Percentiles rank a stretch among this genome's conserved stretches.
Evolutionary conservation across 2,329 filamentous ascomycete species (phyloP).

Genomic region (Fusarium chuoi): DNA sequence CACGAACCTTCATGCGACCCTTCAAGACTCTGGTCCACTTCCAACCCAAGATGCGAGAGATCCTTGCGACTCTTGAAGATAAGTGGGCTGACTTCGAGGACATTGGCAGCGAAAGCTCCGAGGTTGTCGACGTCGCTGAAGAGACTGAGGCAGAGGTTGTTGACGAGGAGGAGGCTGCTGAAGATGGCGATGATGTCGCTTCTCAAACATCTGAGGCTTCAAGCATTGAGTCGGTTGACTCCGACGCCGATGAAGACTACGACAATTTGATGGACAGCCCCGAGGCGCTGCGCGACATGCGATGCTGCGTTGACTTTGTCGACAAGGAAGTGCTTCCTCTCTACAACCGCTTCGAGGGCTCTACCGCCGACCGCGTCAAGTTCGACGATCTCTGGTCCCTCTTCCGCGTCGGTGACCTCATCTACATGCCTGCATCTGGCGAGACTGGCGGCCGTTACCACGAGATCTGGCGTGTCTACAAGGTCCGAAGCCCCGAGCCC

Average conservation of each 20-base stretch:
- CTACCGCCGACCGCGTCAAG: conserved; percentile 46
- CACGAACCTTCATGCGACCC: conserved; percentile 54
- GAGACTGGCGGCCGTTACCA: conserved; percentile 52
- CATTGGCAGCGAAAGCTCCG: conserved; percentile 35
- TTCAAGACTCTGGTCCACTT: conserved; percentile 55
- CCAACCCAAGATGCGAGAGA: conserved; percentile 54
- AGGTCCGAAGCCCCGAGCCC: conserved; percentile 45
- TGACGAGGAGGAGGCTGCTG: conserved; percentile 23
- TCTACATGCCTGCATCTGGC: conserved; percentile 52
- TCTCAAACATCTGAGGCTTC: conserved; percentile 45
- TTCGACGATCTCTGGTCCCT: conserved; percentile 57
- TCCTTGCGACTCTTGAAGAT: conserved; percentile 52
- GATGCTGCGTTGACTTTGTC: conserved; percentile 57
- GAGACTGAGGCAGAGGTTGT: conserved; percentile 46
- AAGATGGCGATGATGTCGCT: conserved; percentile 45
- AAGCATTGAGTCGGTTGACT: conserved; percentile 42
- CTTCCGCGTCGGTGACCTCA: conserved; percentile 53
- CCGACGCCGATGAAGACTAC: conserved; percentile 50
- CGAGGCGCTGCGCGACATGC: conserved; percentile 54
- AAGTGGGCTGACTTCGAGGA: conserved; percentile 55
- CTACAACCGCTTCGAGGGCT: conserved; percentile 44
- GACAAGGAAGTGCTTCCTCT: conserved; percentile 55
- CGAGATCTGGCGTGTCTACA: conserved; percentile 53
- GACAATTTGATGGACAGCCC: conserved; percentile 52
- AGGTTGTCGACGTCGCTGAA: conserved; percentile 38